These are phyloP conservation scores for Sanguinoderma infundibulare DNA, from an alignment of 1,284 basidiomycete genomes.

Conservation along the genomic window DNA sequence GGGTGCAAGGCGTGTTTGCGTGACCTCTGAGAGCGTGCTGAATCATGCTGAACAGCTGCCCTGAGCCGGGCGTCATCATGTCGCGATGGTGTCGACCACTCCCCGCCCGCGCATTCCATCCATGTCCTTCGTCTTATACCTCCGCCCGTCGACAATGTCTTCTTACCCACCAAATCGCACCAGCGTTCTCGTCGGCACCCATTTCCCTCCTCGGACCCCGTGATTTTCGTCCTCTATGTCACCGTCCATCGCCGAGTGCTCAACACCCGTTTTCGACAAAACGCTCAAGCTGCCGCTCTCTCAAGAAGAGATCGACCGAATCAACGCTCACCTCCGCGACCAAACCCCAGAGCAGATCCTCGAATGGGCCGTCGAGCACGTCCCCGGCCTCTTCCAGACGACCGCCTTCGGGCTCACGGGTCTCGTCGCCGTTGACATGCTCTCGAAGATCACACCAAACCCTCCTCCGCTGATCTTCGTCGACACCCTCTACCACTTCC, in stretches of 20 bases:
- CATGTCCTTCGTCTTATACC: constrained; percentile 15
- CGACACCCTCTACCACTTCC: constrained; percentile 97
- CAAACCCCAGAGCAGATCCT: constrained; percentile 85
- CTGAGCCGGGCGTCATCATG: constrained; percentile 15
- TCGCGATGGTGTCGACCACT: constrained; percentile 26
- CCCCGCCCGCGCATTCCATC: constrained; percentile 22
- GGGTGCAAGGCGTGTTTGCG: constrained; percentile 14
- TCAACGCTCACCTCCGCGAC: constrained; percentile 76
- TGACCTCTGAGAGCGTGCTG: constrained; percentile 22
- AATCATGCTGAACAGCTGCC: constrained; percentile 15
- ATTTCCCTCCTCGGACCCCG: neutral
- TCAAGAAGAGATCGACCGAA: constrained; percentile 60
- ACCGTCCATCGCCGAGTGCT: constrained; percentile 8
- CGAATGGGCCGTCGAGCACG: constrained; percentile 78
- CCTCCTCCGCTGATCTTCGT: constrained; percentile 87
- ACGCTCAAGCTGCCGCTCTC: constrained; percentile 70
- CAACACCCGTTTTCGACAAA: constrained; percentile 40
- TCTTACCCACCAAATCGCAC: neutral
- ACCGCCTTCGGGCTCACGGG: constrained; percentile 95
- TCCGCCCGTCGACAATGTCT: constrained; percentile 8
- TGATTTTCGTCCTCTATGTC: constrained; percentile 7
- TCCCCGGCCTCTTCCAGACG: constrained; percentile 87
- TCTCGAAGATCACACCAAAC: constrained; percentile 72
- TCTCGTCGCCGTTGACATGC: constrained; percentile 90
- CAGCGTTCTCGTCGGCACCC: neutral